Base-by-base conservation (phyloP, 2,329 filamentous ascomycete genomes). In the Apiospora rasikravindrae region DNA sequence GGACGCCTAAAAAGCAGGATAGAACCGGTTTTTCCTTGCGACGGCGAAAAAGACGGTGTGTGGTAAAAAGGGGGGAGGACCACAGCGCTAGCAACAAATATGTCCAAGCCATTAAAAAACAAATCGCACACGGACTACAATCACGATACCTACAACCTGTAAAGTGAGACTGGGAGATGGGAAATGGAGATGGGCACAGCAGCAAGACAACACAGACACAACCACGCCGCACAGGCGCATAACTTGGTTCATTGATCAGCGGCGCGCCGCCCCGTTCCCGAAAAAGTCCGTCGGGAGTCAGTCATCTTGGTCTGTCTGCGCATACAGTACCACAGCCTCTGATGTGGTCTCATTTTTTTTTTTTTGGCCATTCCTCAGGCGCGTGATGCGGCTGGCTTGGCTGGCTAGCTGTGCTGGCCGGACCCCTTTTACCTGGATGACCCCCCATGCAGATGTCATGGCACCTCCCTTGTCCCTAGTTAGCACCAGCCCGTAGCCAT, bases 311-410 rank as follows among this genome's bases (percentile, higher is more conserved):
- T n/a, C 45, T 49, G 45, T n/a, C n/a, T 10, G 13, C 40, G 8
- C 40, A 42, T 42, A 42, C 40, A 2, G 40, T 42, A 42, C 40
- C 40, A 42, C 13, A 14, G 40, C 40, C 13, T 53, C n/a, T n/a
- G 49, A n/a, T 26, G 49, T 14, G n/a, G n/a, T 37, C 8, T 49
- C 44, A 10, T 47, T 8, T 49, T 49, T 22, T 49, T 49, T 2
- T 49, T 10, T 19, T 47, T 6, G 11, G 42, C 16, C 6, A 5
- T 37, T 64, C 40, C 19, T 33, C 22, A 2, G 33, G 33, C 57
- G 57, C 19, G 19, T 64, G 57, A 33, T 64, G 33, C 57, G 57
- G 57, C 57, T 64, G 57, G 19, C 57, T 33, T 64, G 57, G 57
- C 57, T 64, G 16, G n/a, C n/a, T n/a, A n/a, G 29, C 24, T 29